These are phyloP conservation scores for Tylopilus felleus DNA, from an alignment of 768 basidiomycete genomes.

Conservation along the genomic window DNA sequence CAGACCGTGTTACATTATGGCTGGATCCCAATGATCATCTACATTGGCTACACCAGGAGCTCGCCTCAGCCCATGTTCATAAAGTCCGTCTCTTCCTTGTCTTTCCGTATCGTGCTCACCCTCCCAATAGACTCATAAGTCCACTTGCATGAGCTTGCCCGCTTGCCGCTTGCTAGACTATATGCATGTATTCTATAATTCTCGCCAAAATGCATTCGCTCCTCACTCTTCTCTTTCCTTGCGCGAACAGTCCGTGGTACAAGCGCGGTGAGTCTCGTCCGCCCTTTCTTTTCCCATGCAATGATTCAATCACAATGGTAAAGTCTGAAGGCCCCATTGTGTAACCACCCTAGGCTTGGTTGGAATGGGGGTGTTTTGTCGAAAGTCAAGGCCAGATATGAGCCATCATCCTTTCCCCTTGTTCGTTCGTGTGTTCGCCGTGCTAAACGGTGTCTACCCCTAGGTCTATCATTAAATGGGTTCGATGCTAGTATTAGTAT, in stretches of 20 bases:
- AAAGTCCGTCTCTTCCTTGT: slow-evolving; percentile 62
- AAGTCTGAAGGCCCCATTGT: slow-evolving; percentile 31
- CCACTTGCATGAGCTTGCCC: slow-evolving; percentile 68
- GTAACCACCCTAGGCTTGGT: slow-evolving; percentile 52
- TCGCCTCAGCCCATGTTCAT: slow-evolving; percentile 94
- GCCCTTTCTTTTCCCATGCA: neutral
- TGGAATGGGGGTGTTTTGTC: slow-evolving; percentile 45
- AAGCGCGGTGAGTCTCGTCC: slow-evolving; percentile 28
- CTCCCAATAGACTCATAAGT: slow-evolving; percentile 72
- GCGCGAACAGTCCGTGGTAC: neutral
- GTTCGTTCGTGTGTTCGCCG: neutral
- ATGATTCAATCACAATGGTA: slow-evolving; percentile 64
- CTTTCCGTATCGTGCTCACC: neutral
- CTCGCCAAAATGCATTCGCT: slow-evolving; percentile 12
- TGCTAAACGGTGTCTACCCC: slow-evolving; percentile 3
- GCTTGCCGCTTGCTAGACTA: slow-evolving; percentile 10
- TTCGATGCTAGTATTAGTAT: slow-evolving; percentile 1
- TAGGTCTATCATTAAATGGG: slow-evolving; percentile 8
- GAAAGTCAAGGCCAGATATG: slow-evolving; percentile 91
- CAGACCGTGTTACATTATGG: slow-evolving; percentile 90
- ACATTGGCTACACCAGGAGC: slow-evolving; percentile 88
- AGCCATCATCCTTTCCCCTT: slow-evolving; percentile 31
- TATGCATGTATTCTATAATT: slow-evolving; percentile 31
- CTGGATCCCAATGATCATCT: slow-evolving; percentile 97
- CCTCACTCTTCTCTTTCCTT: neutral